Percentiles rank a stretch among this genome's conserved stretches.
These are phyloP conservation scores for Amphicarpaea edgeworthii DNA, from an alignment of 306 rosid species.

Conservation along the genomic window DNA sequence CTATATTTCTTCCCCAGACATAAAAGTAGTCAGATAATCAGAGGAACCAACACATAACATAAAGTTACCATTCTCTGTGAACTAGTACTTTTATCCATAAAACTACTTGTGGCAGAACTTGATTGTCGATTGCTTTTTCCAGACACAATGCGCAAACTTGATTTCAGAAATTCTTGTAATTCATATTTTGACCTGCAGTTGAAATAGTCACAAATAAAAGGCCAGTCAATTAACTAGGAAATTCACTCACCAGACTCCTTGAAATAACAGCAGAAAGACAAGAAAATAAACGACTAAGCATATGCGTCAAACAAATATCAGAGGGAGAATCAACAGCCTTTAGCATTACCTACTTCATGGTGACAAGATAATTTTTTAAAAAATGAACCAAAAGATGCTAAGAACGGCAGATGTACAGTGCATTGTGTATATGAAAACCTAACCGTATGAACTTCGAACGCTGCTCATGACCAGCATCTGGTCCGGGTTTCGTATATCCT, in stretches of 20 bases:
- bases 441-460: slow-evolving; percentile 87
- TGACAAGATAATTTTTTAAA: slow-evolving; percentile 36
- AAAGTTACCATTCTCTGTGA: slow-evolving; percentile 66
- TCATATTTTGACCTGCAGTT: slow-evolving; percentile 87
- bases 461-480: slow-evolving; percentile 76
- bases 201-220: slow-evolving; percentile 42
- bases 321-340: slow-evolving; percentile 8
- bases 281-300: slow-evolving; percentile 30
- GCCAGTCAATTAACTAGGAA: slow-evolving; percentile 31
- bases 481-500: slow-evolving; percentile 78
- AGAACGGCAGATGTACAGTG: slow-evolving; percentile 19
- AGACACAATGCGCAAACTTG: slow-evolving; percentile 89
- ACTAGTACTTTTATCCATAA: slow-evolving; percentile 60
- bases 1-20: slow-evolving; percentile 34
- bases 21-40: slow-evolving; percentile 40
- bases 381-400: slow-evolving; percentile 43
- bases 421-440: slow-evolving; percentile 42
- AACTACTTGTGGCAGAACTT: slow-evolving; percentile 67
- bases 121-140: slow-evolving; percentile 60
- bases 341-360: slow-evolving; percentile 37
- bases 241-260: slow-evolving; percentile 17
- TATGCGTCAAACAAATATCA: slow-evolving; percentile 20
- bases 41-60: slow-evolving; percentile 37
- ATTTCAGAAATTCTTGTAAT: slow-evolving; percentile 88
- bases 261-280: slow-evolving; percentile 19